Evolutionary conservation across 306 rosid genomes (phyloP), one percentile per base, ranked within the genome.

Genomic region (Betula pendula): DNA sequence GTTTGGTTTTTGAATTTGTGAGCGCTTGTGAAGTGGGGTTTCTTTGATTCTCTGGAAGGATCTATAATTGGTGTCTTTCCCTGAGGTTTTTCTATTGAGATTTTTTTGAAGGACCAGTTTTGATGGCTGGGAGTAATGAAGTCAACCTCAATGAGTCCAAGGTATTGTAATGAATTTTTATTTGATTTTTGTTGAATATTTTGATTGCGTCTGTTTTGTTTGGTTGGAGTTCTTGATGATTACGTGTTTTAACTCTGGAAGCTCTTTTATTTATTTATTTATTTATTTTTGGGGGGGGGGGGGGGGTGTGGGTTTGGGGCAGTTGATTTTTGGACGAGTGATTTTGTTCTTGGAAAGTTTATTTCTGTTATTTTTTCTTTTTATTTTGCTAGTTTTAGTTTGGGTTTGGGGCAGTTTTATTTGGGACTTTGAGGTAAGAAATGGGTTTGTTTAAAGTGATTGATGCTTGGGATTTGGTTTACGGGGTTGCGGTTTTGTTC

Each of bases 71-170:
- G 60, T 14, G 78, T 79, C 60, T 11, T 79, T 75, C 56, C 35
- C 20, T 12, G 16, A 45, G 52, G 2, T 55, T 5, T 43, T 45
- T 40, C 24, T 42, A 47, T 38, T 67, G n/a, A 45, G 40, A 19
- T 29, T 31, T 42, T 51, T 35, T n/a, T 38, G 45, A 20, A 69
- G 4, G 63, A 5, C 59, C 22, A 19, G 48, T 73, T 84, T 51
- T 81, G 74, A 92, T 92, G 97, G 92, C 90, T 62, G 97, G 87
- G 66, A 84, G 81, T 79, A 84, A 87, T 74, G 89, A 90, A 80
- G 85, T 89, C 78, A 85, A 92, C 84, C 78, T 86, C 81, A 90
- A 74, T 52, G 97, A 92, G 67, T 90, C 97, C 58, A 90, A 47
- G 96, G 97, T 90, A 25, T 45, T 58, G 29, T 11, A 12, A 42